phyloP scores from a whole-genome alignment of 2,329 filamentous ascomycete genomes.

The Dactylellina leptospora region DNA sequence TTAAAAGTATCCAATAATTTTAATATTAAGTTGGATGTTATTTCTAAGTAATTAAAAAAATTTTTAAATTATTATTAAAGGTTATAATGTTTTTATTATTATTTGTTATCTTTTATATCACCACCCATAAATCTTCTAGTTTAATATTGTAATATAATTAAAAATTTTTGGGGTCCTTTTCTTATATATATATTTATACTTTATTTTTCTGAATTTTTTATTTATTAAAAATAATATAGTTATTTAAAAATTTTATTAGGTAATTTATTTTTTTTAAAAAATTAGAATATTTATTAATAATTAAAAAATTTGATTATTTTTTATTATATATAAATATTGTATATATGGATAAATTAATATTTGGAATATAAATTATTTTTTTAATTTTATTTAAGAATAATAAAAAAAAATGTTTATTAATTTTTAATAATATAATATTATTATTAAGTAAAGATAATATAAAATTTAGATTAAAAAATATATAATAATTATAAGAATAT shows the following conservation, averaged over 20 bases:
- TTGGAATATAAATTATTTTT: background rate
- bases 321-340: background rate
- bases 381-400: background rate
- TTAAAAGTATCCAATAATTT: background rate
- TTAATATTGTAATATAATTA: background rate
- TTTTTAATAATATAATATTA: background rate
- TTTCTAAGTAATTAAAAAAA: background rate
- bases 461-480: conserved; percentile 4
- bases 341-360: background rate
- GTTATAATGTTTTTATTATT: background rate
- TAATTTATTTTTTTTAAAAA: background rate
- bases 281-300: background rate
- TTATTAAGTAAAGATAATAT: background rate
- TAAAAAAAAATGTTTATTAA: conserved; percentile 16
- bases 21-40: background rate
- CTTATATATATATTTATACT: background rate
- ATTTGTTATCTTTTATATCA: background rate
- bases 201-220: background rate
- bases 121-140: background rate
- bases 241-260: background rate
- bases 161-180: background rate
- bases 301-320: background rate
- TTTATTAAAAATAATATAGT: background rate
- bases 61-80: conserved; percentile 1
- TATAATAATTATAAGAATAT: conserved; percentile 4